Evolutionary conservation across 768 basidiomycete genomes (phyloP).

Genomic region (Mycena belliarum): DNA sequence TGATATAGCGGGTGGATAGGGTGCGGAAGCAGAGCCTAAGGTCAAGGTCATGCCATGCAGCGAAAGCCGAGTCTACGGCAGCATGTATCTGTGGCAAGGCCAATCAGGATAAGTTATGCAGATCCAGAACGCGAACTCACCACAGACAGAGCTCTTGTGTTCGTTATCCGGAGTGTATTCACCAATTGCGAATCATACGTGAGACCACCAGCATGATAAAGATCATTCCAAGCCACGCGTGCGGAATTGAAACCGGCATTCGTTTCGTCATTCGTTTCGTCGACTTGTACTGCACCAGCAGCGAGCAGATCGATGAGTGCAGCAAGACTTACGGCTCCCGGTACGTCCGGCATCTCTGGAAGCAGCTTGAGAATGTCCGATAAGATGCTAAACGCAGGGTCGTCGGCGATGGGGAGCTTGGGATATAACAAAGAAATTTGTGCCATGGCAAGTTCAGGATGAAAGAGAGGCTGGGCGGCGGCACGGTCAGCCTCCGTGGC

Average conservation of each 20-base stretch:
- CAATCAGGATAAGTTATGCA: too few species aligned
- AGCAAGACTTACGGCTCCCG: background rate
- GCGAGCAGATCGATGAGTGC: constrained; percentile 11
- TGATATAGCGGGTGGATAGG: too few species aligned
- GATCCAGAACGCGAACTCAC: too few species aligned
- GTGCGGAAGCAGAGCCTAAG: too few species aligned
- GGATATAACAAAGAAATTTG: too few species aligned
- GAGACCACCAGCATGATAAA: background rate
- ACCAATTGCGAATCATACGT: background rate
- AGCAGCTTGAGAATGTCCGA: background rate
- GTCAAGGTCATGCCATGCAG: too few species aligned
- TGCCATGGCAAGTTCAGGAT: too few species aligned
- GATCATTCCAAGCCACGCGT: background rate
- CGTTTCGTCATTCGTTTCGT: background rate
- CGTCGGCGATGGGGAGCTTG: background rate
- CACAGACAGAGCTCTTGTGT: background rate
- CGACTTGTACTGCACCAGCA: background rate
- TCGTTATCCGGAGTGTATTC: background rate
- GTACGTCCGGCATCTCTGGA: background rate
- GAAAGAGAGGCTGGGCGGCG: too few species aligned
- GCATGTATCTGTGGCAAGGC: too few species aligned
- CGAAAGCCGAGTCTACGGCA: too few species aligned
- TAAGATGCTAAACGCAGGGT: background rate
- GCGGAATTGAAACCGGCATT: background rate
- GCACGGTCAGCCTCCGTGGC: too few species aligned